Conservation (phyloP, 129 eudicot species). For the Arctium lappa region DNA sequence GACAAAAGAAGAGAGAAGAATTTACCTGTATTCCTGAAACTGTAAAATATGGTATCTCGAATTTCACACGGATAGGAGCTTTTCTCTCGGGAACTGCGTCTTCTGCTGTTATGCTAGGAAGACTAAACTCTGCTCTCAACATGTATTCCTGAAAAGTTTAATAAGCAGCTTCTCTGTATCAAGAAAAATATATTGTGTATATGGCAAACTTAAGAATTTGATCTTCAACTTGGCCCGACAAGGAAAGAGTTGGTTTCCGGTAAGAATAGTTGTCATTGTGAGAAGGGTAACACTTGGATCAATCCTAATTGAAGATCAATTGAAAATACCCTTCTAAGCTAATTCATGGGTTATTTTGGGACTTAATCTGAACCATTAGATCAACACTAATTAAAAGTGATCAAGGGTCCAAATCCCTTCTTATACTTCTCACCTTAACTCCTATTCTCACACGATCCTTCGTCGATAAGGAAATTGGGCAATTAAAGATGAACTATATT, state of each 20-base stretch:
- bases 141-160: conserved; percentile 62
- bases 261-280: too few relatives aligned
- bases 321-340: too few relatives aligned
- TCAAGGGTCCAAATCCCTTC: too few relatives aligned
- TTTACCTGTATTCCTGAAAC: conserved; percentile 88
- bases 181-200: not conserved
- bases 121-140: conserved; percentile 83
- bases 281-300: too few relatives aligned
- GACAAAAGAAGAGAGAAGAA: not conserved
- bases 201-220: not conserved
- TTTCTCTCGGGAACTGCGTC: conserved; percentile 70
- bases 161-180: not conserved
- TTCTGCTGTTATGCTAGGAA: conserved; percentile 71
- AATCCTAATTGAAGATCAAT: too few relatives aligned
- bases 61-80: conserved; percentile 81
- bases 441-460: too few relatives aligned
- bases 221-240: not conserved
- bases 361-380: too few relatives aligned
- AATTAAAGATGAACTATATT: not conserved
- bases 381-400: too few relatives aligned
- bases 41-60: conserved; percentile 83
- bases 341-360: too few relatives aligned
- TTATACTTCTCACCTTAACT: too few relatives aligned
- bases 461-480: not conserved
- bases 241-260: too few relatives aligned